Evolutionary conservation across 129 eudicot species (phyloP).

Genomic region (Pulicaria dysenterica): DNA sequence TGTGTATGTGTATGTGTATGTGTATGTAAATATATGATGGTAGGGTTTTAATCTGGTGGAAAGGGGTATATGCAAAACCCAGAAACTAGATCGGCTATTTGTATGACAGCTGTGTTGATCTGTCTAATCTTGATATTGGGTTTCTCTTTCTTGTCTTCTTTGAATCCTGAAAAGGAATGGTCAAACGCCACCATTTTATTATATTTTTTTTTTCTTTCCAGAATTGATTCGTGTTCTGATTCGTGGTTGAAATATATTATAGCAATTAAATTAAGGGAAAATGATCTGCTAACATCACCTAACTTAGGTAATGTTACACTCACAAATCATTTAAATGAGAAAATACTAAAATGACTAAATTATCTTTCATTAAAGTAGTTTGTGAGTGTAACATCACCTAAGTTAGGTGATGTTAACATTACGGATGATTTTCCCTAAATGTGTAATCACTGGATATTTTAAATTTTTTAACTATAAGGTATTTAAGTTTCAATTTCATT

Average conservation of each 20-base stretch:
- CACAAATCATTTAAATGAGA: no score
- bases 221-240: background rate
- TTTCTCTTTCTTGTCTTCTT: conserved; percentile 32
- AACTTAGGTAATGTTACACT: no score
- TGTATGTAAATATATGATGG: conserved; percentile 17
- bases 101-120: conserved; percentile 46
- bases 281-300: no score
- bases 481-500: no score
- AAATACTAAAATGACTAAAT: no score
- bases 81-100: conserved; percentile 33
- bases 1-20: conserved; percentile 10
- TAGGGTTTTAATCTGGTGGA: conserved; percentile 42
- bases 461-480: no score
- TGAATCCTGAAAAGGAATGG: conserved; percentile 24
- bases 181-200: conserved; percentile 25
- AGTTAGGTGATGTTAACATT: no score
- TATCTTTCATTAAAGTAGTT: no score
- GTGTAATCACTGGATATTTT: no score
- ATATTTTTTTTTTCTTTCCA: background rate
- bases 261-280: no score
- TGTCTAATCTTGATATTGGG: conserved; percentile 34
- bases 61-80: conserved; percentile 19
- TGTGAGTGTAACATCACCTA: no score
- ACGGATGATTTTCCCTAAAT: no score
- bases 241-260: background rate